Base-by-base conservation (phyloP, 495 filamentous ascomycete species). In the Penicillium paxilli region DNA sequence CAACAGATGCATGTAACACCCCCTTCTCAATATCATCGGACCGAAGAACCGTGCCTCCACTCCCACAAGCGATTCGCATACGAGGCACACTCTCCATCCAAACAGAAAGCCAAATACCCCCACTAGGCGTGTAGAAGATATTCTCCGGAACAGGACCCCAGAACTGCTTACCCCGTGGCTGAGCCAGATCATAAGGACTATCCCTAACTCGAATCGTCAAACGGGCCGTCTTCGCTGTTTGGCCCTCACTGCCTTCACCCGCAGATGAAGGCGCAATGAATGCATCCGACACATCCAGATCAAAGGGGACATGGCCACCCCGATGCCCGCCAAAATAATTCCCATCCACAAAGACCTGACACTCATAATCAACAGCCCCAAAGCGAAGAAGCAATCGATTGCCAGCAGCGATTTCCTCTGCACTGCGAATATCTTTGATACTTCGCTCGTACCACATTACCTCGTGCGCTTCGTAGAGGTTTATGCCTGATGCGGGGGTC, bases 391-490 rank as follows among this genome's bases (percentile, higher is more conserved):
- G 25, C 3, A 72, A 52, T 26, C 59, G 52, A 41, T 68, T 57
- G 0, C 51, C 50, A 0, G 28, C 17, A 8, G 44, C 42, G 3
- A 49, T 49, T 30, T 72, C 66, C 3, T 32, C 52, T 1, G 48
- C 19, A 12, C 55, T 66, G 24, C 80, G 79, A 30, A 81, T 64
- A 49, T 84, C 80, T 0, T 47, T 56, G 35, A 85, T 70, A 1
- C 11, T 54, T 2, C 80, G 70, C 58, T 84, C 80, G 52, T 86
- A 85, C 83, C 82, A 85, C 20, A 84, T 51, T 1, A 84, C 73
- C 61, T 86, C 82, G 63, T 86, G 83, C 8, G 74, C 81, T 49
- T 75, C 75, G 46, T 72, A 71, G 24, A 83, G 71, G 45, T 74
- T 58, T 23, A 86, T 76, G 2, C 80, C 82, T 1, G 80, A 83